Conservation (phyloP, 768 basidiomycete genomes). For the Dentipellis fragilis region DNA sequence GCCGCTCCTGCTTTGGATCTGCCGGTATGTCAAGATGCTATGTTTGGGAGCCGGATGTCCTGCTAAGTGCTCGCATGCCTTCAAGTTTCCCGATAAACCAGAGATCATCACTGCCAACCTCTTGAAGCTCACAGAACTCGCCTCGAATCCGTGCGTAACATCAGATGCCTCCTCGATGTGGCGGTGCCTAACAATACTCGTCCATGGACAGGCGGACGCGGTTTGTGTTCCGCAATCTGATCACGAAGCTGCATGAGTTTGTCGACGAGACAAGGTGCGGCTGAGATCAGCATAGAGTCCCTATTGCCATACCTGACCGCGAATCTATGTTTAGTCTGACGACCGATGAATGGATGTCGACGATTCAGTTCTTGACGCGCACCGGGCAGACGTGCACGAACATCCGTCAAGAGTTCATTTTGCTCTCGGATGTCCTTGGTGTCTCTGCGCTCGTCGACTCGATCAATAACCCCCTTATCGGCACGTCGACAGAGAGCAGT, state of each 20-base stretch:
- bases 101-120: conserved; percentile 42
- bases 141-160: conserved; percentile 28
- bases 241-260: conserved; percentile 67
- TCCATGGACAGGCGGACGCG: conserved; percentile 25
- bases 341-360: conserved; percentile 77
- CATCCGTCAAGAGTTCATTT: conserved; percentile 62
- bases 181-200: conserved; percentile 4
- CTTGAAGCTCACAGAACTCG: conserved; percentile 26
- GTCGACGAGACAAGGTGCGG: conserved; percentile 55
- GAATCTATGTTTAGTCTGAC: conserved; percentile 37
- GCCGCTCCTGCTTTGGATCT: conserved; percentile 27
- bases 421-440: conserved; percentile 76
- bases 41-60: neutral
- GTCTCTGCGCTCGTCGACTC: conserved; percentile 70
- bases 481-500: conserved; percentile 59
- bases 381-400: conserved; percentile 66
- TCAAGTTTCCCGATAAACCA: conserved; percentile 36
- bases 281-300: neutral
- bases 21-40: conserved; percentile 23
- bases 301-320: neutral
- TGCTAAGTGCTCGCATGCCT: neutral
- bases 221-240: conserved; percentile 41
- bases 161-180: neutral
- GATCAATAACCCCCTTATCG: conserved; percentile 57
- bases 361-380: conserved; percentile 70